Evolutionary conservation across 1,284 basidiomycete genomes (phyloP).

Genomic region (Salmacisia buchloeana): DNA sequence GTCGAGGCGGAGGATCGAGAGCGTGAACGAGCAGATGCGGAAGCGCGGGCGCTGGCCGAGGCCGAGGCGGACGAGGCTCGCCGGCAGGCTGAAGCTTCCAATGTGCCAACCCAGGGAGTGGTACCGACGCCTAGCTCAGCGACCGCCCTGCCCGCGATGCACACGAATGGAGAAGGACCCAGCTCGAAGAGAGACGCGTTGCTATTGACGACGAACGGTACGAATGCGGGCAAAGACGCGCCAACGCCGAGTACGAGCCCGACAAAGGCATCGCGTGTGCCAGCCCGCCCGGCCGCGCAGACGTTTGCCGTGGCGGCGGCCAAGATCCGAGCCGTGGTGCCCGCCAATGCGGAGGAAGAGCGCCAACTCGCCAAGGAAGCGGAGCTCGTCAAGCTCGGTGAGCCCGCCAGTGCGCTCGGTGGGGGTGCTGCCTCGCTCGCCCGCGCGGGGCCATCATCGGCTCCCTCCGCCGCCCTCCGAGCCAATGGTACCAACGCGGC

Average conservation of each 20-base stretch:
- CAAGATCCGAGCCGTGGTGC: not conserved
- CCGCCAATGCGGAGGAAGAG: not conserved
- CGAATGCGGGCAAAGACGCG: not conserved
- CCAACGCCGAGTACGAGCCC: not conserved
- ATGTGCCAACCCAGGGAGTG: not conserved
- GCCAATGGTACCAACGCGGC: not conserved
- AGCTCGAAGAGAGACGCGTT: not conserved
- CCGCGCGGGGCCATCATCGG: too few species aligned
- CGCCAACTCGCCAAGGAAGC: not conserved
- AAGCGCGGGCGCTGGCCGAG: not conserved
- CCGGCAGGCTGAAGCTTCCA: not conserved
- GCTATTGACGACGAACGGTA: not conserved
- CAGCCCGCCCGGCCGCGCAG: not conserved
- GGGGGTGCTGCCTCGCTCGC: too few species aligned
- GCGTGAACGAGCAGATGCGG: not conserved
- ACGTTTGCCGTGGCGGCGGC: not conserved
- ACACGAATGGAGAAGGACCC: not conserved
- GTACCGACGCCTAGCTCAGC: not conserved
- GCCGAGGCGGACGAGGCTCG: not conserved
- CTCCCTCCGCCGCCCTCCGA: not conserved
- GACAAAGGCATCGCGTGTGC: not conserved
- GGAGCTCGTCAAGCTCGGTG: not conserved
- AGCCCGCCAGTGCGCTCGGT: not conserved
- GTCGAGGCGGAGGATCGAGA: not conserved
- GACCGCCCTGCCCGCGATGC: not conserved